Evolutionary conservation across 306 rosid genomes (phyloP), one percentile per base, ranked within the genome.

Genomic region (Prunus salicina): DNA sequence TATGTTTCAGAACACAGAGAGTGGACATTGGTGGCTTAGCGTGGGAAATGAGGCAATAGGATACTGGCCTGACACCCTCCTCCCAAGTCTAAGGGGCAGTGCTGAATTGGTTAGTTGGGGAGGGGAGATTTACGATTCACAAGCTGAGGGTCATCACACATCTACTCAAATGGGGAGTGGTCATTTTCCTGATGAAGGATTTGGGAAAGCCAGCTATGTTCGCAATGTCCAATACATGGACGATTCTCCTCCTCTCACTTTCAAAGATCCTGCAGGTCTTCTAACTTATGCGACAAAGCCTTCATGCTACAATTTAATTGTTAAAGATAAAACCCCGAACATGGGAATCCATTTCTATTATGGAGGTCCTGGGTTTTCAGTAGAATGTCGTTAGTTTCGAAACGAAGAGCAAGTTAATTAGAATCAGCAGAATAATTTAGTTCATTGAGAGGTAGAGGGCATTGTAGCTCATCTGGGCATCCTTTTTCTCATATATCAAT

Each of bases 81-180:
- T 77, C 64, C 50, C 45, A 19, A 10, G 19, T 16, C 58, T 82
- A 12, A 46, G 0, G 8, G 50, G 68, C 14, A 25, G 78, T 18
- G 69, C 71, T 2, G 20, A 50, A 9, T 0, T 0, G 3, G 5
- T 81, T 9, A 12, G 2, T 6, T 77, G 66, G 66, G 85, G 82
- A 18, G 79, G 85, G 0, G 85, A 82, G 79, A 43, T 82, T 16
- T 11, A 22, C 16, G 73, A 73, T 43, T 3, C 53, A 12, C 7
- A 43, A 5, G 2, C 0, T 11, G 72, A 9, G 2, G 75, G 49
- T 15, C 79, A 2, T 50, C 85, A 82, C 61, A 67, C 85, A 5
- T 3, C 18, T 3, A 82, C 85, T 60, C 72, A 82, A 12, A 82
- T 82, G 85, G 82, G 85, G 38, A 82, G 85, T 20, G 67, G 81